These are phyloP conservation scores for Rhizopogon sp. DNA, from an alignment of 768 basidiomycete species.

Conservation along the genomic window DNA sequence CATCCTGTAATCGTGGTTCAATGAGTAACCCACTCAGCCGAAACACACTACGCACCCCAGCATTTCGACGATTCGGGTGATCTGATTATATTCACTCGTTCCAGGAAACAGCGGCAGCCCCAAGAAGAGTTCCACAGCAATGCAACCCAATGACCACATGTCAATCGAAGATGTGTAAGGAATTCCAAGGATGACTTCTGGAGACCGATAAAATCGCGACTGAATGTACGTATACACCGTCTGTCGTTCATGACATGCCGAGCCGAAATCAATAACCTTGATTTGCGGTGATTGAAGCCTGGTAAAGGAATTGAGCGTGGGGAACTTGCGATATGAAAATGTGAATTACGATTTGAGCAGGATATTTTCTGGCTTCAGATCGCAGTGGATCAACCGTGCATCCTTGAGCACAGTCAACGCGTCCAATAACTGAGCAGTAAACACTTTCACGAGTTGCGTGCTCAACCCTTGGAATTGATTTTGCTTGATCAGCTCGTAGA, in stretches of 20 bases:
- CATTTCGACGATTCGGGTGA: slow-evolving; percentile 97
- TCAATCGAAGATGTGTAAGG: slow-evolving; percentile 95
- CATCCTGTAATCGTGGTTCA: slow-evolving; percentile 45
- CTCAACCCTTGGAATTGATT: slow-evolving; percentile 98
- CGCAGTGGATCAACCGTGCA: slow-evolving; percentile 94
- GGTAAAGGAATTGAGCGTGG: slow-evolving; percentile 3
- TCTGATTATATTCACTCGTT: slow-evolving; percentile 98
- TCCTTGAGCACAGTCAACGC: slow-evolving; percentile 91
- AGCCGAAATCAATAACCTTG: slow-evolving; percentile 99
- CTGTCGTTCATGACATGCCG: slow-evolving; percentile 96
- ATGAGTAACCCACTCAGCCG: background rate
- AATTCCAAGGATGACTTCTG: slow-evolving; percentile 93
- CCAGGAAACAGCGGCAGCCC: slow-evolving; percentile 96
- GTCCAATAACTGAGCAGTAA: slow-evolving; percentile 93
- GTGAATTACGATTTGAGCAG: slow-evolving; percentile 80
- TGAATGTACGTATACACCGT: slow-evolving; percentile 99
- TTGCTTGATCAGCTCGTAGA: slow-evolving; percentile 99
- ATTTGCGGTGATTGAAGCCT: slow-evolving; percentile 96
- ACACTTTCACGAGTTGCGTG: slow-evolving; percentile 97
- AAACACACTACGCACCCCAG: slow-evolving; percentile 66
- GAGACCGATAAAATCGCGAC: slow-evolving; percentile 96
- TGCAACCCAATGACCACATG: slow-evolving; percentile 99
- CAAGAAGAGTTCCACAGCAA: slow-evolving; percentile 96
- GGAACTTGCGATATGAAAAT: background rate
- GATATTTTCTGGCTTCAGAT: slow-evolving; percentile 98